Percentiles rank a stretch among this genome's conserved stretches.
Conservation (phyloP, 2,329 filamentous ascomycete genomes). For the Aspergillus ochraceoroseus region DNA sequence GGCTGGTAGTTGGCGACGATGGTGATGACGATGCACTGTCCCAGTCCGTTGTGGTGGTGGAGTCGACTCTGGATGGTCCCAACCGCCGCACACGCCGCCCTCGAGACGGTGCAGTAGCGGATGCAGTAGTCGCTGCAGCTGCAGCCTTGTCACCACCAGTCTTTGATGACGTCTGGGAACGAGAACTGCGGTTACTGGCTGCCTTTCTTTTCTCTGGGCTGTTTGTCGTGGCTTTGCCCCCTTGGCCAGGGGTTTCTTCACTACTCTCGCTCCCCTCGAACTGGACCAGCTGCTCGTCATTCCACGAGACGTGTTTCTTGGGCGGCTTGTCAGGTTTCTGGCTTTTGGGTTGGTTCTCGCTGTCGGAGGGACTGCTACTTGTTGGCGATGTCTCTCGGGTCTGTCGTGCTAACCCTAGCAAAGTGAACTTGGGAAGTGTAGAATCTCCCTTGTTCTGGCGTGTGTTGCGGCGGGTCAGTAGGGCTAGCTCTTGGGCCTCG, state of each 20-base stretch:
- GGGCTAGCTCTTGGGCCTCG: constrained; percentile 41
- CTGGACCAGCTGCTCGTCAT: constrained; percentile 35
- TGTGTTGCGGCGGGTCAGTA: constrained; percentile 43
- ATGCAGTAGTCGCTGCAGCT: constrained; percentile 22
- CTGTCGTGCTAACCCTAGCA: constrained; percentile 27
- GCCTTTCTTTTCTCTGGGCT: constrained; percentile 24
- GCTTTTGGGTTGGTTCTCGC: background rate
- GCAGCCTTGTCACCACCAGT: constrained; percentile 18
- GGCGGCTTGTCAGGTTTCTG: constrained; percentile 11
- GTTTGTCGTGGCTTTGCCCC: constrained; percentile 19
- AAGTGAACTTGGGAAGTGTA: constrained; percentile 29
- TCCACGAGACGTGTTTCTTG: constrained; percentile 39
- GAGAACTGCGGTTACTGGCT: constrained; percentile 24
- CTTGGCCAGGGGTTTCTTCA: constrained; percentile 22
- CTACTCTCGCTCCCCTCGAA: constrained; percentile 28
- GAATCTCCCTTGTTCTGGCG: constrained; percentile 41
- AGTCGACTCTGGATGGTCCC: constrained; percentile 25
- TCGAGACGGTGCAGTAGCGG: constrained; percentile 26
- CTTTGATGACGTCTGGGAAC: constrained; percentile 22
- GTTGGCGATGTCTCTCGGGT: constrained; percentile 5
- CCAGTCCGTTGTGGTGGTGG: constrained; percentile 20
- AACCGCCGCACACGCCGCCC: constrained; percentile 32
- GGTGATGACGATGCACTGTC: constrained; percentile 18
- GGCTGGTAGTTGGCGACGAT: constrained; percentile 19
- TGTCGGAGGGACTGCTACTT: background rate